Percentiles rank a stretch among this genome's conserved stretches.
phyloP scores from a whole-genome alignment of 345 rosid genomes.

The Pugionium cornutum region DNA sequence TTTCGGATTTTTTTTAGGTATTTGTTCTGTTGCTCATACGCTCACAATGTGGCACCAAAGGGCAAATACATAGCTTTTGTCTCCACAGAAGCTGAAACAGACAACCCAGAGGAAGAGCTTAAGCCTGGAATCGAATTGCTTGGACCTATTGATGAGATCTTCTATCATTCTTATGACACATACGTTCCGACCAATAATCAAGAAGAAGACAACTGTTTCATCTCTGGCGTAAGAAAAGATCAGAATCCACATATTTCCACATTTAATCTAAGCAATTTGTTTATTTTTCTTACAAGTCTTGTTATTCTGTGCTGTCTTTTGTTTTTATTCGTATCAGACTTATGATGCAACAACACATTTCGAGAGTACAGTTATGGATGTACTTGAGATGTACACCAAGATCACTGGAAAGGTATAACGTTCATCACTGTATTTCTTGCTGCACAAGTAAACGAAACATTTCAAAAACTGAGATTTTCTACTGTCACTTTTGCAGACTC shows the following conservation, averaged over 20 bases:
- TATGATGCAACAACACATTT: constrained; percentile 91
- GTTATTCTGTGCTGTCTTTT: not conserved
- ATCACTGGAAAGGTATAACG: constrained; percentile 81
- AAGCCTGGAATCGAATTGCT: constrained; percentile 86
- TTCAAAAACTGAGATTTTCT: constrained; percentile 1
- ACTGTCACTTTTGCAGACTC: constrained; percentile 45
- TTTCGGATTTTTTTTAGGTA: constrained; percentile 37
- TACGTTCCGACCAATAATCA: constrained; percentile 77
- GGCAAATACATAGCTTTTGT: constrained; percentile 97
- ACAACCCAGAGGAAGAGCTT: constrained; percentile 72
- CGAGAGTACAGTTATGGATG: constrained; percentile 75
- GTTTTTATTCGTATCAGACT: constrained; percentile 47
- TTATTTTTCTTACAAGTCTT: not conserved
- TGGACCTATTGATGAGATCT: constrained; percentile 85
- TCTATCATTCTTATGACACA: constrained; percentile 76
- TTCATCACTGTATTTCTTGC: constrained; percentile 18
- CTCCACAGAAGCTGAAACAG: constrained; percentile 92
- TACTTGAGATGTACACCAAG: constrained; percentile 68
- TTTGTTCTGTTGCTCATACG: constrained; percentile 86
- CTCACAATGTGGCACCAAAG: constrained; percentile 95
- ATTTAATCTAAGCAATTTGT: not conserved
- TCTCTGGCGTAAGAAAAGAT: constrained; percentile 66
- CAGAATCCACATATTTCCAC: not conserved
- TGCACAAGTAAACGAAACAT: constrained; percentile 9
- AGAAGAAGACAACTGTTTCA: constrained; percentile 82